Evolutionary conservation across 345 rosid species (phyloP), one percentile per base, ranked within the genome.

Genomic region (Citrus medica): DNA sequence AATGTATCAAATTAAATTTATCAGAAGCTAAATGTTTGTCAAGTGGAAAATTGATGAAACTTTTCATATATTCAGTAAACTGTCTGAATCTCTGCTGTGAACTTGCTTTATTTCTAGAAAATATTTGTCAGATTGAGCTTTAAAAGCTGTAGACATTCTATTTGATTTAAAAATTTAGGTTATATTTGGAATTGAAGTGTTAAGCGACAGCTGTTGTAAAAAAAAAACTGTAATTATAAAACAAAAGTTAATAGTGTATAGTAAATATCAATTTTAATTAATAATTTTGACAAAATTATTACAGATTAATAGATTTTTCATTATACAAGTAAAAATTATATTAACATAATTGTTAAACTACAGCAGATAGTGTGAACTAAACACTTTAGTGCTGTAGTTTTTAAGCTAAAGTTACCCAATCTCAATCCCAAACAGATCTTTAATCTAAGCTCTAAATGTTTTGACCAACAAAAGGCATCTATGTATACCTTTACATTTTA

Each of bases 311-410:
- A 33, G 1, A 33, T 33, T 33, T 33, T 33, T 33, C 6, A 33
- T 33, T 6, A 5, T 33, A 33, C 0, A 33, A 33, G 35, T 35
- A 5, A 35, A 35, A 35, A 35, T 35, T 35, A 6, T 35, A 35
- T 35, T 0, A 35, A 5, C 1, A 35, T 35, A 35, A 5, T 0
- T 35, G 5, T 35, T 1, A 35, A 35, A 5, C 0, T 35, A 35
- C 7, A 35, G 0, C 0, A 0, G 0, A 0, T 35, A 35, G 1
- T 0, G 7, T 0, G 0, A 5, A 35, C 0, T 0, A 35, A 35
- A 1, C 0, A 35, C 0, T 5, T 35, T 5, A 1, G 37, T 35
- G 1, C 0, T 35, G 7, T 35, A 35, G 7, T 35, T 35, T 35
- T 35, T 35, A 35, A 1, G 7, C 0, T 35, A 35, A 5, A 35